Base-by-base conservation (phyloP, 441 rosid species). In the Aleurites moluccanus region DNA sequence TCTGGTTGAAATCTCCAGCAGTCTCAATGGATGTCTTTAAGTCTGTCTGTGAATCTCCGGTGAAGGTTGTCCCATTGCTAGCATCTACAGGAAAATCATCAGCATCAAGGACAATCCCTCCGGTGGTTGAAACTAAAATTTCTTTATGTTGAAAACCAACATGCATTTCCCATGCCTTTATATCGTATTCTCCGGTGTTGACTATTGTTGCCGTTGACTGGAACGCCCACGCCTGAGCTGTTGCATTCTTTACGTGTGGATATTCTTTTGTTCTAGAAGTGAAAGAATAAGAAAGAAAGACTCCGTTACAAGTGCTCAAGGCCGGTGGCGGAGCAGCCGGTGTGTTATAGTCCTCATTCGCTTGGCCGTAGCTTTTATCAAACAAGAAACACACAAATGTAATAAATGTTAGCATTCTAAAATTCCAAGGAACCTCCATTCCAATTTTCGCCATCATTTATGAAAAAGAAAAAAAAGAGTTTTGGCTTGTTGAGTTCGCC, bases 141-240 rank as follows among this genome's bases (percentile, higher is more conserved):
- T 94, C 98, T 28, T 71, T 76, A 71, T 92, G 86, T 14, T 82
- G 89, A 77, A 83, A 94, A 33, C 97, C 97, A 7, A 94, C 68
- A 62, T 74, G 84, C 87, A 90, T 86, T 72, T 82, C 75, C 98
- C 98, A 94, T 1, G 85, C 89, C 83, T 90, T 85, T 53, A 94
- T 77, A 74, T 90, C 97, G 20, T 86, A 88, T 4, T 75, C 61
- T 2, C 90, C 98, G 0, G 90, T 74, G 74, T 94, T 94, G n/a
- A 85, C 75, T 35, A 92, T 81, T n/a, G 85, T 73, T 27, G 92
- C 96, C n/a, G 75, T 79, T 23, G 98, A 79, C 65, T 87, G 83
- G 77, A 94, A 94, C 15, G 96, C 85, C 97, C 97, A 94, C 0
- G 97, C 83, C 79, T 94, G 97, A 27, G 96, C 92, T 5, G 86